Base-by-base conservation (phyloP, 2,329 filamentous ascomycete species). In the Mollisiaceae sp. region DNA sequence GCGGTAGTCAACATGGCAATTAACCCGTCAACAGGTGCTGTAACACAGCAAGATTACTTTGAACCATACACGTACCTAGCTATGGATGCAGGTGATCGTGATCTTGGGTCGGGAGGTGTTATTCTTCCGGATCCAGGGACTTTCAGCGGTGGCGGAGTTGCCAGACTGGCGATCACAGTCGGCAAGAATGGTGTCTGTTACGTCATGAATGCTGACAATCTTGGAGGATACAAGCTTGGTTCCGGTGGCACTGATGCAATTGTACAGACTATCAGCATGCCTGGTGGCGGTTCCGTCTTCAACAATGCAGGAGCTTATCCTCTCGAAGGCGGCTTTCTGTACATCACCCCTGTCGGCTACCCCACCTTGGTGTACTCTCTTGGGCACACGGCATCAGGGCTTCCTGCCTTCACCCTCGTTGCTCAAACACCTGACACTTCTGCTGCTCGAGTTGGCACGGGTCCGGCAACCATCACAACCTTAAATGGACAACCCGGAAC, bases 321-420 rank as follows among this genome's bases (percentile, higher is more conserved):
- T n/a, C 66, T 77, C 9, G 77, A 78, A 70, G 77, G 77, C 47
- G 77, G 77, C 18, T 79, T 73, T 56, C 74, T 79, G 11, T 77
- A 77, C 41, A 70, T 74, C 11, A 76, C 75, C 36, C 73, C 64
- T n/a, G 39, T 70, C 1, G 73, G 72, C 4, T 71, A 71, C 27
- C 72, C 74, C 0, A 72, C 75, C 1, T 69, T 71, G 9, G 75
- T 73, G 1, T 77, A 77, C 60, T 70, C 70, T 22, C 74, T 77
- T 60, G 69, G 69, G 8, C 59, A 64, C 18, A 65, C 65, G 14
- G 27, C 35, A 6, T 43, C 56, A 56, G 63, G 71, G 60, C 64
- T 63, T 18, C 74, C 75, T 9, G 64, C 70, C 27, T 77, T 78
- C 63, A 74, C 70, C 8, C 66, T 75, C 12, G 74, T 73, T 20